Base-by-base conservation (phyloP, 495 filamentous ascomycete species). In the Lichina pygmaea region DNA sequence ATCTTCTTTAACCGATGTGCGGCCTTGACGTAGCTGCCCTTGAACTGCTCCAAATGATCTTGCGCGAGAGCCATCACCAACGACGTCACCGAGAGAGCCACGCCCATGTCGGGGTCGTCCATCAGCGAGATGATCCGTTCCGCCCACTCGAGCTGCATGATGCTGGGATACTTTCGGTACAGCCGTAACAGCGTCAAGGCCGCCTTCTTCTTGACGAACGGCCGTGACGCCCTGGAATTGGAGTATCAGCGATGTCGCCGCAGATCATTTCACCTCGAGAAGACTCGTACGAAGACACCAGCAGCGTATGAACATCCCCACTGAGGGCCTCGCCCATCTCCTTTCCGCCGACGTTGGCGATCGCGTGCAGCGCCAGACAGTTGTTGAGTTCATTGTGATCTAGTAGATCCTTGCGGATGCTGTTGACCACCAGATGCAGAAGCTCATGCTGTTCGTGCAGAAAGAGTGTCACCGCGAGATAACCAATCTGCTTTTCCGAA, bases 141-240 rank as follows among this genome's bases (percentile, higher is more conserved):
- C 0, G 85, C 79, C 89, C 91, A 99, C 65, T 94, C 83, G 41
- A 78, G 81, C 57, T 93, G 82, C 9, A 99, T 81, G 52, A 95
- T 94, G 45, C 68, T 75, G 0, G 84, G 81, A 53, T 86, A 77
- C 63, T 95, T 99, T 46, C 91, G 78, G 62, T 93, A 99, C 11
- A 99, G 62, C 41, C 91, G 78, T 30, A 99, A 75, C n/a, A 99
- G 65, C 2, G 91, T 99, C 30, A 99, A 66, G 6, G 91, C 91
- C 6, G 91, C 86, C 66, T 99, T 99, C 67, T 99, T 99, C 66
- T 95, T 99, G 32, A 99, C 91, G 46, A 99, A 99, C 1, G 89
- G 70, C 60, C 94, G 95, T 0, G 86, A 94, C 12, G 91, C 86
- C 34, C 85, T 93, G 47, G 34, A 30, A 11, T 0, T 31, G 24